Percentiles rank a stretch among this genome's conserved stretches.
These are phyloP conservation scores for Eremochloa ophiuroides DNA, from an alignment of 176 grass and related monocot species.

Conservation along the genomic window DNA sequence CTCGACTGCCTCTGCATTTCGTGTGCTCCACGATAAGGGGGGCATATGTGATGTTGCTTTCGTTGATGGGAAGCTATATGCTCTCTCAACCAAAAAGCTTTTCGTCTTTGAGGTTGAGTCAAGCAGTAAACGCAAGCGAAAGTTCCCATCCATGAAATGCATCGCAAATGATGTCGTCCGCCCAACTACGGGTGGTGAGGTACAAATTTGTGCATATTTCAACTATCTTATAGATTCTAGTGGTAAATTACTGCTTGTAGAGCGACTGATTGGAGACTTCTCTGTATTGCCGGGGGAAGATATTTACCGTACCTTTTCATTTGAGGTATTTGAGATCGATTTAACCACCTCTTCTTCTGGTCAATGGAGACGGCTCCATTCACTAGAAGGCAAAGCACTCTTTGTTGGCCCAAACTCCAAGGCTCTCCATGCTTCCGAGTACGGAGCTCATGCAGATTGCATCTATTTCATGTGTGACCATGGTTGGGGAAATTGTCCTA, in stretches of 20 bases:
- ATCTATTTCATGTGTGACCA: not conserved
- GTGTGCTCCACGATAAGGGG: not conserved
- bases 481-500: rapidly evolving
- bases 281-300: not conserved
- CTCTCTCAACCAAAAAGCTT: not conserved
- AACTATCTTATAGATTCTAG: not conserved
- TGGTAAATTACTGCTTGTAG: not conserved
- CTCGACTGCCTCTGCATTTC: not conserved
- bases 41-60: not conserved
- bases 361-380: not conserved
- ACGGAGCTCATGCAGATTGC: not conserved
- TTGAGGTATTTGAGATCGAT: not conserved
- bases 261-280: not conserved
- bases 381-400: not conserved
- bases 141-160: not conserved
- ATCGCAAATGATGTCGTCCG: not conserved
- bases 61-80: not conserved
- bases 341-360: not conserved
- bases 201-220: too few relatives aligned
- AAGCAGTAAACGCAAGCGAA: not conserved
- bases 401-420: not conserved
- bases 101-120: not conserved
- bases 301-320: not conserved
- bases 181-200: too few relatives aligned
- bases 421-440: not conserved